Evolutionary conservation across 352 stramenopile species (phyloP).

Genomic region (Pythium monospermum): DNA sequence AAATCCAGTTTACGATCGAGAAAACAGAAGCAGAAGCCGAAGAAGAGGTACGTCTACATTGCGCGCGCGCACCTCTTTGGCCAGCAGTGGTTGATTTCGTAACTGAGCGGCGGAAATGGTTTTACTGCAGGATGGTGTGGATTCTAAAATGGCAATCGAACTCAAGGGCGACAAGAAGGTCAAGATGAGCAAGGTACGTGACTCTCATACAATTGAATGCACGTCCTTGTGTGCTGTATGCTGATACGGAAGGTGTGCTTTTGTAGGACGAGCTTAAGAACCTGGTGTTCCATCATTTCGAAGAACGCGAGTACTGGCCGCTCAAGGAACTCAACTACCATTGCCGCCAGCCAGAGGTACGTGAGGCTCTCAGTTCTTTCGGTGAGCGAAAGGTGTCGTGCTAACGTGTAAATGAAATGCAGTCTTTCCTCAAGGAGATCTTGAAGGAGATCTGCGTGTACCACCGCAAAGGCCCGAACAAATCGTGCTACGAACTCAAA

Average conservation of each 20-base stretch:
- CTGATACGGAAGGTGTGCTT: neutral
- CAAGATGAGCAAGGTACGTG: conserved; percentile 83
- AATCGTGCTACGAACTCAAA: conserved; percentile 88
- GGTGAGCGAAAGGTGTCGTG: neutral
- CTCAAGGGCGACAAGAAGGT: conserved; percentile 83
- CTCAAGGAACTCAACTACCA: conserved; percentile 88
- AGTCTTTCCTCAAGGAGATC: conserved; percentile 87
- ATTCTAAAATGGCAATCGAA: conserved; percentile 42
- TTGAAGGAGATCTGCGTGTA: conserved; percentile 88
- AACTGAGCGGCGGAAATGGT: too few relatives aligned
- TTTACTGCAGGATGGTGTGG: conserved; percentile 1
- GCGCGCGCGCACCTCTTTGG: neutral
- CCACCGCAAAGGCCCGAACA: conserved; percentile 86
- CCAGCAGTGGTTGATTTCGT: too few relatives aligned
- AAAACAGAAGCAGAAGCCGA: conserved; percentile 61
- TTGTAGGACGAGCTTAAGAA: conserved; percentile 84
- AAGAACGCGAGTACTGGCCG: conserved; percentile 82
- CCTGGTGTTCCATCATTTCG: conserved; percentile 83
- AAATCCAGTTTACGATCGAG: conserved; percentile 81
- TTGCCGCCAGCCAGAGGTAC: conserved; percentile 82
- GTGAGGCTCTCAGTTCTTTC: neutral
- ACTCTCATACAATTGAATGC: neutral
- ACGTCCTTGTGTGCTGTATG: too few relatives aligned
- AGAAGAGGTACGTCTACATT: conserved; percentile 40
- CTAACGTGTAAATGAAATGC: neutral